phyloP scores from a whole-genome alignment of 768 basidiomycete genomes.

The Tylopilus intermedius region DNA sequence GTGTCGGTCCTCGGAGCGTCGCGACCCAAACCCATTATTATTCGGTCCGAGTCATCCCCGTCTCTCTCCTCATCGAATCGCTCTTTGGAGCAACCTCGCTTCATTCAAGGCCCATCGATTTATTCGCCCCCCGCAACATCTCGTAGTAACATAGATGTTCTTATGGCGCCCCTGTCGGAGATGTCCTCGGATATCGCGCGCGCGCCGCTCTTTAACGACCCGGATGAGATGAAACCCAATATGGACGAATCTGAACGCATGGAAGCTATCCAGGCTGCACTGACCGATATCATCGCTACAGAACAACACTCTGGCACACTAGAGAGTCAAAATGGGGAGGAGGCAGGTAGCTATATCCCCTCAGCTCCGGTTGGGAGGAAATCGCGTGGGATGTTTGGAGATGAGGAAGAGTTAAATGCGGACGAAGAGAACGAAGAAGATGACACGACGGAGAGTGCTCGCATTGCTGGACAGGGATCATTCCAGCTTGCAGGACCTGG shows the following conservation, averaged over 20 bases:
- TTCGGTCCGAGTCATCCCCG: conserved; percentile 37
- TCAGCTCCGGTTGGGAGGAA: conserved; percentile 13
- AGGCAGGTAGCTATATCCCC: conserved; percentile 3
- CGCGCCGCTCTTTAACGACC: conserved; percentile 77
- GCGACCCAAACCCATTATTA: conserved; percentile 13
- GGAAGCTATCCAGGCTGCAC: conserved; percentile 93
- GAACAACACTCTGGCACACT: conserved; percentile 49
- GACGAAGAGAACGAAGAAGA: conserved; percentile 49
- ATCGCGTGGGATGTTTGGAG: conserved; percentile 31
- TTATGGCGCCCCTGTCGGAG: conserved; percentile 70
- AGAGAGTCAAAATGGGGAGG: conserved; percentile 9
- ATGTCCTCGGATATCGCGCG: conserved; percentile 49
- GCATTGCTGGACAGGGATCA: conserved; percentile 40
- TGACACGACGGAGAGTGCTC: conserved; percentile 18
- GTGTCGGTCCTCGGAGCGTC: background rate
- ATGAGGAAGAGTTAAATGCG: conserved; percentile 35
- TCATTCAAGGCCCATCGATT: conserved; percentile 17
- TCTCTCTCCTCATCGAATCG: conserved; percentile 20
- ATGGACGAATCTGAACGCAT: conserved; percentile 76
- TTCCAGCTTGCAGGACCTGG: conserved; percentile 83
- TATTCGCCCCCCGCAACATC: conserved; percentile 18
- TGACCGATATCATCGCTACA: conserved; percentile 91
- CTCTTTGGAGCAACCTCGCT: conserved; percentile 13
- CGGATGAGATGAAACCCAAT: conserved; percentile 52
- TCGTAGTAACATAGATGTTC: conserved; percentile 63